Conservation (phyloP, 805 yeast species). For the Candida andamanensis region DNA sequence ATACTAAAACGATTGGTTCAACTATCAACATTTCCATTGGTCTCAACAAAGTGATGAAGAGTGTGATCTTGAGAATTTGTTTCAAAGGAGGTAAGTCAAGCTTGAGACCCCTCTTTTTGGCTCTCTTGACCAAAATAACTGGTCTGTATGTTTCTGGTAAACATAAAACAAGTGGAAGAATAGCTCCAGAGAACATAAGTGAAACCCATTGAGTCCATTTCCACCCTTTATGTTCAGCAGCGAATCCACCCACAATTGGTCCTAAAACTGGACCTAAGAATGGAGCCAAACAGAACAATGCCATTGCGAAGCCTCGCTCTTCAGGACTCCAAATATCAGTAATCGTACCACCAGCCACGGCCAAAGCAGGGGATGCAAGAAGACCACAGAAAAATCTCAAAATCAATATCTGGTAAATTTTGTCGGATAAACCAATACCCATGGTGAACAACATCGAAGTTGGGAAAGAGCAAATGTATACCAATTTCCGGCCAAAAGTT, state of each 20-base stretch:
- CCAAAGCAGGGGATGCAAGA: conserved; percentile 75
- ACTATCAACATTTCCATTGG: conserved; percentile 65
- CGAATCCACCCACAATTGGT: conserved; percentile 71
- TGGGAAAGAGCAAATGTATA: conserved; percentile 57
- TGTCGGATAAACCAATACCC: conserved; percentile 65
- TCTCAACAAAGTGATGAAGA: conserved; percentile 49
- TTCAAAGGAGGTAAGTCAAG: conserved; percentile 30
- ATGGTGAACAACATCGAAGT: conserved; percentile 64
- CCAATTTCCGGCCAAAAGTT: conserved; percentile 59
- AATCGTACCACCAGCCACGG: conserved; percentile 82
- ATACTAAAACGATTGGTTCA: conserved; percentile 71
- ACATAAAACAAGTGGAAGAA: conserved; percentile 45
- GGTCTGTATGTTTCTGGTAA: conserved; percentile 77
- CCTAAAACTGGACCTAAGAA: conserved; percentile 77
- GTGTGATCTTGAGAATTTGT: conserved; percentile 40
- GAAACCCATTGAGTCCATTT: conserved; percentile 66
- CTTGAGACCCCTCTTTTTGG: conserved; percentile 52
- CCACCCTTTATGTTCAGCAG: conserved; percentile 61
- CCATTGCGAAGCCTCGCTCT: conserved; percentile 68
- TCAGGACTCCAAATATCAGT: conserved; percentile 61
- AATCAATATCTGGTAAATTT: conserved; percentile 58
- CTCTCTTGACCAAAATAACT: conserved; percentile 56
- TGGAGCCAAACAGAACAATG: conserved; percentile 73
- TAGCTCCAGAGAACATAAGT: conserved; percentile 59
- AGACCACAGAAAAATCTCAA: conserved; percentile 72